Conservation (phyloP, 495 filamentous ascomycete genomes). For the Coniosporium apollinis region DNA sequence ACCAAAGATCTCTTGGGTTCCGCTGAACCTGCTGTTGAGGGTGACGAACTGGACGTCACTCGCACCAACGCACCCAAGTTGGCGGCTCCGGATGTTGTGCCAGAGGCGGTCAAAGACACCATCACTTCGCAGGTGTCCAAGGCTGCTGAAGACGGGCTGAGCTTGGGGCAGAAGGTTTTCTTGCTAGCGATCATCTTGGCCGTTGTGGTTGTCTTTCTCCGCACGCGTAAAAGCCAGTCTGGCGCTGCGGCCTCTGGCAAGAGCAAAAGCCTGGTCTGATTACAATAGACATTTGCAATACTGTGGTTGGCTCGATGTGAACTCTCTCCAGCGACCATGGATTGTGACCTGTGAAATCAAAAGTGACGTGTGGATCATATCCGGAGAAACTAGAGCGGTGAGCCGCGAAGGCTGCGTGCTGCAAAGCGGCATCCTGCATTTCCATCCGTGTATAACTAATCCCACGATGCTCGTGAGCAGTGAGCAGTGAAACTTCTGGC, state of each 20-base stretch:
- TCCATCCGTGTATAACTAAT: too few species aligned
- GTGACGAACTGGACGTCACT: constrained; percentile 24
- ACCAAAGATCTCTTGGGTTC: constrained; percentile 20
- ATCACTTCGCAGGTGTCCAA: constrained; percentile 9
- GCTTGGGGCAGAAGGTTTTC: constrained; percentile 24
- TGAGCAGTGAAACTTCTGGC: too few species aligned
- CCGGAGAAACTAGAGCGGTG: neutral
- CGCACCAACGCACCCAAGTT: constrained; percentile 6
- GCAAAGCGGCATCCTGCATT: too few species aligned
- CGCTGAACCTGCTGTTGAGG: constrained; percentile 18
- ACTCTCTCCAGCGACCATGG: neutral
- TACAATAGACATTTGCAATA: neutral
- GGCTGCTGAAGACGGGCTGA: constrained; percentile 14
- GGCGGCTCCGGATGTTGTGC: constrained; percentile 5
- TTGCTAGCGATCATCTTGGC: constrained; percentile 28
- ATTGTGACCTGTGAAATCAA: too few species aligned
- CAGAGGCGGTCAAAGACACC: constrained; percentile 9
- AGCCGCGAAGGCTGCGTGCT: too few species aligned
- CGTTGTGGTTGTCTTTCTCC: constrained; percentile 25
- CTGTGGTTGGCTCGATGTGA: neutral
- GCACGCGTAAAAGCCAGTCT: constrained; percentile 12
- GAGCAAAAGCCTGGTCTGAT: neutral
- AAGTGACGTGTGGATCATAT: too few species aligned
- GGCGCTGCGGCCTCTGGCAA: neutral
- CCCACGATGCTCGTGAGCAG: too few species aligned